These are phyloP conservation scores for Vicia faba DNA, from an alignment of 306 rosid species.

Conservation along the genomic window DNA sequence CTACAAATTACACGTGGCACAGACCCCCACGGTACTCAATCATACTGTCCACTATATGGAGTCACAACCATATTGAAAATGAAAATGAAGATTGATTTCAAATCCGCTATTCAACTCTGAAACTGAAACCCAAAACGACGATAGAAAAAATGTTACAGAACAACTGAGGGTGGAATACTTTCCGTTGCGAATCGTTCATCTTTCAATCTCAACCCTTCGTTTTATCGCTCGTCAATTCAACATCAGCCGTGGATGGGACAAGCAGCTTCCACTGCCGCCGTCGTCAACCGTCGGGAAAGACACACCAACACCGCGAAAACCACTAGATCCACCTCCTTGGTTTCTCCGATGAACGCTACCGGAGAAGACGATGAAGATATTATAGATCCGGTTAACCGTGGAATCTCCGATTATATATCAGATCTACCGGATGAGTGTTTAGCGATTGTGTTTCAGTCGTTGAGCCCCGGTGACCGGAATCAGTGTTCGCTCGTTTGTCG, in stretches of 20 bases:
- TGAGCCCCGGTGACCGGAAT: slow-evolving; percentile 77
- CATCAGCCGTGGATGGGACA: slow-evolving; percentile 82
- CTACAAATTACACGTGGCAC: slow-evolving; percentile 24
- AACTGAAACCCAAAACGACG: not conserved
- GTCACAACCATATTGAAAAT: not conserved
- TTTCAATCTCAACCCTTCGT: slow-evolving; percentile 32
- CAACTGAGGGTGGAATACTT: not conserved
- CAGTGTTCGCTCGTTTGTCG: slow-evolving; percentile 85
- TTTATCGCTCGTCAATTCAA: not conserved
- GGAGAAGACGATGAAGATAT: not conserved
- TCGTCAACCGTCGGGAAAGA: slow-evolving; percentile 55
- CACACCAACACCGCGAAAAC: slow-evolving; percentile 32
- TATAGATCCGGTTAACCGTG: not conserved
- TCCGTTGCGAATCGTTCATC: not conserved
- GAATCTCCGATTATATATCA: slow-evolving; percentile 58
- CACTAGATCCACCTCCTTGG: slow-evolving; percentile 59
- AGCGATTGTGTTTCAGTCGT: slow-evolving; percentile 78
- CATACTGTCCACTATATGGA: slow-evolving; percentile 22
- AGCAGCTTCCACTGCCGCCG: slow-evolving; percentile 68
- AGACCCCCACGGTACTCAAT: slow-evolving; percentile 16
- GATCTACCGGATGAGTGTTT: slow-evolving; percentile 89
- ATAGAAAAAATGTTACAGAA: not conserved
- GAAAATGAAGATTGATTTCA: too few species aligned
- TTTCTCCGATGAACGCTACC: slow-evolving; percentile 52
- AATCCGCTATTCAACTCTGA: too few species aligned